Percentiles rank a stretch among this genome's conserved stretches.
Conservation (phyloP, 108 stramenopile genomes). For the Epipyxis sp. region DNA sequence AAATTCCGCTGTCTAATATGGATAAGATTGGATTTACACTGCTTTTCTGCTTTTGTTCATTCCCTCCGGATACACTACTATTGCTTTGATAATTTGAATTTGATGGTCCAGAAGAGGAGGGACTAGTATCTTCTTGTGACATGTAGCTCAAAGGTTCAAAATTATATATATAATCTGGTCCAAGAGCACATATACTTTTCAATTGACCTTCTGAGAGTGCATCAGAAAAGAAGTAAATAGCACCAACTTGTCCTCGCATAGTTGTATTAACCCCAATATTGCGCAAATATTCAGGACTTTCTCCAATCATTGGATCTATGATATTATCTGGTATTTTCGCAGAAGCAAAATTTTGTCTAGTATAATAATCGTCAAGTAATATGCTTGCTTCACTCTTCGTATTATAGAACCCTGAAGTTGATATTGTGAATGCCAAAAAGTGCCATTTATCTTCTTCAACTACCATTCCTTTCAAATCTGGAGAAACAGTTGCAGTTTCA, state of each 20-base stretch:
- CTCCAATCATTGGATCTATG: conserved; percentile 12
- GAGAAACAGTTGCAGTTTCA: not conserved
- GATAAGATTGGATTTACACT: too few relatives aligned
- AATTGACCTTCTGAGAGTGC: conserved; percentile 35
- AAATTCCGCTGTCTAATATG: conserved; percentile 4
- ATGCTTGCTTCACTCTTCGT: not conserved
- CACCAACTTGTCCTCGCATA: conserved; percentile 45
- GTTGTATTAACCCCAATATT: not conserved
- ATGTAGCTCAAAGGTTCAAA: conserved; percentile 41
- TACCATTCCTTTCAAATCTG: not conserved
- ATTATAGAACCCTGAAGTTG: not conserved
- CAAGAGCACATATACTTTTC: conserved; percentile 38
- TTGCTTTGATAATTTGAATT: not conserved
- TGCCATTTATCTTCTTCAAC: conserved; percentile 22
- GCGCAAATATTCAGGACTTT: not conserved
- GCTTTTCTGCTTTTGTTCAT: conserved; percentile 29
- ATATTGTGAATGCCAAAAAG: not conserved
- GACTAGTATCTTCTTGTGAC: too few relatives aligned
- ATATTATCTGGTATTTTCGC: conserved; percentile 4
- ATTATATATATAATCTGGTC: conserved; percentile 47
- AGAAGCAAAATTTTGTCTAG: not conserved
- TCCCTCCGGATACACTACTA: not conserved
- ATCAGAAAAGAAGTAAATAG: conserved; percentile 48
- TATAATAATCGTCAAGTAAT: not conserved
- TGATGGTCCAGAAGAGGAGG: not conserved